Conservation (phyloP, 345 rosid species). For the Heritiera fomes region DNA sequence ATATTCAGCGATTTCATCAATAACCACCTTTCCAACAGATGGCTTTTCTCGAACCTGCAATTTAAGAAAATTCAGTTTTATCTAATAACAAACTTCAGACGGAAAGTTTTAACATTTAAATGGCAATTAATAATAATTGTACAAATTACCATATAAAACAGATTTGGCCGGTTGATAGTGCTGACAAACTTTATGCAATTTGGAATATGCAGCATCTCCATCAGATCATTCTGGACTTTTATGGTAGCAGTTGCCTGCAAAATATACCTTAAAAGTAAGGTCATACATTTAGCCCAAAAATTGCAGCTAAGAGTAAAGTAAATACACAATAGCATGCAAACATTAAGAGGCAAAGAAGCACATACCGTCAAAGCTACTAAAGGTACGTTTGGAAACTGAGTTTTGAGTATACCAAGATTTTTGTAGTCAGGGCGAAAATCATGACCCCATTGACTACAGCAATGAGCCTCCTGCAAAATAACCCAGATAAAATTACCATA, state of each 20-base stretch:
- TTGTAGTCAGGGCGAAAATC: conserved; percentile 99
- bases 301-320: neutral
- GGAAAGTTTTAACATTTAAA: conserved; percentile 20
- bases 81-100: conserved; percentile 13
- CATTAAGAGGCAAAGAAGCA: conserved; percentile 26
- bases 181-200: conserved; percentile 82
- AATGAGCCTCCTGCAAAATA: conserved; percentile 93
- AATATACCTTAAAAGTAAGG: conserved; percentile 19
- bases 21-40: conserved; percentile 68
- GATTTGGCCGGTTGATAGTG: conserved; percentile 95
- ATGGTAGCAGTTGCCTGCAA: conserved; percentile 94
- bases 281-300: conserved; percentile 19
- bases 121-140: conserved; percentile 16
- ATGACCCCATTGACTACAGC: conserved; percentile 99
- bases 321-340: neutral
- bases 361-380: conserved; percentile 91
- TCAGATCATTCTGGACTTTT: conserved; percentile 86
- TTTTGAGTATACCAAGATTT: conserved; percentile 87
- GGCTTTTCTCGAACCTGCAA: conserved; percentile 86
- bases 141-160: conserved; percentile 71
- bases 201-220: conserved; percentile 83
- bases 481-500: conserved; percentile 15
- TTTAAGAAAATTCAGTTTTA: conserved; percentile 13
- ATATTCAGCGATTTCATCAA: conserved; percentile 85
- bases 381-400: conserved; percentile 86